A percentile compares a stretch with the other conserved stretches of the same genome.
Conservation (phyloP, 2,329 filamentous ascomycete genomes). For the Verticillium nonalfalfae region DNA sequence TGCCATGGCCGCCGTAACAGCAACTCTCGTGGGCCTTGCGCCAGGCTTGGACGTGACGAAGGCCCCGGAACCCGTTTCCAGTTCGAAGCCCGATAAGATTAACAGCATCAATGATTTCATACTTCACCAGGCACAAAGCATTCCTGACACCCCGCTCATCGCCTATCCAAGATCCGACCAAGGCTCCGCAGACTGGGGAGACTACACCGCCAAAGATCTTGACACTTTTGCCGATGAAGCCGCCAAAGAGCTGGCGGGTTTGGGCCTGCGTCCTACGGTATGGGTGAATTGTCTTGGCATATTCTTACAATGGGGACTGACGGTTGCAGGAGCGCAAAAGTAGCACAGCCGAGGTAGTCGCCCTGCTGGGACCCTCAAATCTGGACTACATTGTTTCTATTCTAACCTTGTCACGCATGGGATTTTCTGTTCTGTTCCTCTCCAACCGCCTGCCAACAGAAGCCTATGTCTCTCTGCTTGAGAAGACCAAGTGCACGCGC, state of each 20-base stretch:
- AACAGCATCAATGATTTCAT: conserved; percentile 16
- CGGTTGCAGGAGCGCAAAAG: conserved; percentile 1
- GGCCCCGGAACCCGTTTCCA: neutral
- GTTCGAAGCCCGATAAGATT: conserved; percentile 6
- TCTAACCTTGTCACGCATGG: conserved; percentile 44
- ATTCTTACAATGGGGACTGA: neutral
- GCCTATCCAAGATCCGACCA: conserved; percentile 14
- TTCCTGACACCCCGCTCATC: conserved; percentile 15
- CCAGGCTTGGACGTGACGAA: conserved; percentile 3
- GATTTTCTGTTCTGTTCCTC: conserved; percentile 45
- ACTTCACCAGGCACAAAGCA: conserved; percentile 11
- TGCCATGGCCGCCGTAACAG: conserved; percentile 8
- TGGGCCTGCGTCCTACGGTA: conserved; percentile 8
- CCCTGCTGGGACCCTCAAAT: conserved; percentile 39
- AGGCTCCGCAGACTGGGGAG: conserved; percentile 13
- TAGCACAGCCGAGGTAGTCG: conserved; percentile 30
- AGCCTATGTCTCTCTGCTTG: conserved; percentile 40
- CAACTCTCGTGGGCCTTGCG: conserved; percentile 1
- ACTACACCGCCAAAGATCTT: conserved; percentile 16
- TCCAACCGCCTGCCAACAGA: conserved; percentile 45
- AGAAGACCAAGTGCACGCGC: conserved; percentile 28
- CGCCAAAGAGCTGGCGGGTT: conserved; percentile 7
- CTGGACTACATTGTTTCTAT: conserved; percentile 46
- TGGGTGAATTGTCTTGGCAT: neutral
- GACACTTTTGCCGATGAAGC: conserved; percentile 16